phyloP scores from a whole-genome alignment of 768 basidiomycete species.

The Paxillus involutus region DNA sequence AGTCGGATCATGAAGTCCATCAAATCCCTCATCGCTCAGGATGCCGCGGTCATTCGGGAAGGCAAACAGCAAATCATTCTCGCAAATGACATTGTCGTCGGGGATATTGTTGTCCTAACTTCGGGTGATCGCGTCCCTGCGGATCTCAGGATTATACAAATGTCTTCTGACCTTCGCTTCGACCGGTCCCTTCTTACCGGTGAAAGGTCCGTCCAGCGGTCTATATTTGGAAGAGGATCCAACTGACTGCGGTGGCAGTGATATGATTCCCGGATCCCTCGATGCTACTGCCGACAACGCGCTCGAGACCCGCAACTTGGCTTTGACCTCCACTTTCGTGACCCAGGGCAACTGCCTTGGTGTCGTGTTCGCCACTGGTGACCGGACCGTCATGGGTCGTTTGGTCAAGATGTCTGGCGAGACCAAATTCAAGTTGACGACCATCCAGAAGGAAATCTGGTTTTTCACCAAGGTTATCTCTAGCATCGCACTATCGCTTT shows the following conservation, averaged over 20 bases:
- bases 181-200: conserved; percentile 57
- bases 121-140: conserved; percentile 61
- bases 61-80: conserved; percentile 45
- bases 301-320: conserved; percentile 47
- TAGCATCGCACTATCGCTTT: conserved; percentile 38
- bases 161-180: conserved; percentile 50
- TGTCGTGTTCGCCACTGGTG: conserved; percentile 43
- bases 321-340: conserved; percentile 44
- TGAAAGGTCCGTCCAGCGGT: conserved; percentile 33
- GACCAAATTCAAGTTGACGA: conserved; percentile 45
- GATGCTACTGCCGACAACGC: conserved; percentile 51
- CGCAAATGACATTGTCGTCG: conserved; percentile 58
- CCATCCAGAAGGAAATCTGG: conserved; percentile 48
- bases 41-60: conserved; percentile 55
- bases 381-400: conserved; percentile 49
- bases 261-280: conserved; percentile 44
- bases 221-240: not conserved
- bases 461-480: conserved; percentile 56
- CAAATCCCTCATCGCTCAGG: conserved; percentile 58
- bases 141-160: conserved; percentile 54
- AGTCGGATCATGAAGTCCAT: conserved; percentile 53
- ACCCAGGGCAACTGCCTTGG: conserved; percentile 42
- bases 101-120: conserved; percentile 52
- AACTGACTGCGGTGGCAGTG: conserved; percentile 22
- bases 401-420: conserved; percentile 54